Conservation (phyloP, 2,329 filamentous ascomycete species). For the Myotisia sp. region DNA sequence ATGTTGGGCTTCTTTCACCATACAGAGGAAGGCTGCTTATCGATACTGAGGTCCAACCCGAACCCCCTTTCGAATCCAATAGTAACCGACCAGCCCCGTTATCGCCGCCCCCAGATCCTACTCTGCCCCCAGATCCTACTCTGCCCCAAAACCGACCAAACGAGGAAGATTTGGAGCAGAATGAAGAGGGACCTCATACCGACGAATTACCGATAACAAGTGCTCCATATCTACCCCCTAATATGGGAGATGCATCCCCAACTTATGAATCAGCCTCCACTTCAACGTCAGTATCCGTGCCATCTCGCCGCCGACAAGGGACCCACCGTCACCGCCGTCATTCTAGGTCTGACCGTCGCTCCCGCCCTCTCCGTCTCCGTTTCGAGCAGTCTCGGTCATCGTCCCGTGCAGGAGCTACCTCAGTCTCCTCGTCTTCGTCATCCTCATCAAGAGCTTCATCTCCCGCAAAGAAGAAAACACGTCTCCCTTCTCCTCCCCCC, state of each 20-base stretch:
- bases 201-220: background rate
- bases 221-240: background rate
- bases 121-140: conserved; percentile 26
- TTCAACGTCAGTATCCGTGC: conserved; percentile 7
- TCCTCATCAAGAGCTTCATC: conserved; percentile 28
- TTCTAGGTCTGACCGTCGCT: conserved; percentile 12
- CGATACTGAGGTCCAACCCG: conserved; percentile 8
- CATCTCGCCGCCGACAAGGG: conserved; percentile 23
- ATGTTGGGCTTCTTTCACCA: no score
- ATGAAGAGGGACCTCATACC: background rate
- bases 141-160: conserved; percentile 35
- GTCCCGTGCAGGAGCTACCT: conserved; percentile 20
- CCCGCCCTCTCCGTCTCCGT: conserved; percentile 24
- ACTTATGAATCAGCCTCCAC: conserved; percentile 12
- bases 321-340: no score
- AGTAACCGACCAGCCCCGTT: conserved; percentile 1
- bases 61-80: conserved; percentile 4
- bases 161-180: conserved; percentile 13
- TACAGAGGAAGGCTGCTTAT: no score
- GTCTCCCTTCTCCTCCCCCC: conserved; percentile 17
- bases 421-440: conserved; percentile 18
- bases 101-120: no score
- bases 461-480: conserved; percentile 21
- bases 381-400: conserved; percentile 25
- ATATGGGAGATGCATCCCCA: conserved; percentile 8